These are phyloP conservation scores for Curvularia spicifera DNA, from an alignment of 2,329 filamentous ascomycete genomes.

Conservation along the genomic window DNA sequence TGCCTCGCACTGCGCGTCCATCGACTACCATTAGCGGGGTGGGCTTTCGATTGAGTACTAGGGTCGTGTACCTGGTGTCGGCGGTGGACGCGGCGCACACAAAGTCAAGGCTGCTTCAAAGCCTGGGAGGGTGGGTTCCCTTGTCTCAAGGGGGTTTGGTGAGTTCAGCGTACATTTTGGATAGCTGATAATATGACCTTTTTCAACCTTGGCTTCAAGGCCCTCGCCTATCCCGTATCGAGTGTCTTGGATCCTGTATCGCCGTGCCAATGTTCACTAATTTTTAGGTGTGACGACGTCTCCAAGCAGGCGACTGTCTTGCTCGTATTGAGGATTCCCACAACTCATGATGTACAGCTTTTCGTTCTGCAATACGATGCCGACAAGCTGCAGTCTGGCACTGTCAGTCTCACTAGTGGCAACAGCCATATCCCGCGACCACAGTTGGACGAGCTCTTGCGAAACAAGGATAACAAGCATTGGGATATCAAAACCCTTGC, in stretches of 20 bases:
- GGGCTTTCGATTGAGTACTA: constrained; percentile 13
- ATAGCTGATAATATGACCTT: constrained; percentile 20
- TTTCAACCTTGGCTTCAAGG: constrained; percentile 15
- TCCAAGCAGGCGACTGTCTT: constrained; percentile 16
- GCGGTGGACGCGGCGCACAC: constrained; percentile 10
- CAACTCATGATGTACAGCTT: constrained; percentile 4
- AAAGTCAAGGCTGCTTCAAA: constrained; percentile 24
- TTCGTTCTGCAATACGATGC: constrained; percentile 21
- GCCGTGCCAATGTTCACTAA: constrained; percentile 9
- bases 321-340: constrained; percentile 9
- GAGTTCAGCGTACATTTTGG: constrained; percentile 9
- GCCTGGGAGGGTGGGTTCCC: constrained; percentile 23
- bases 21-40: constrained; percentile 20
- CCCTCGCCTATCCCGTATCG: constrained; percentile 17
- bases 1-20: constrained; percentile 12
- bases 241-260: constrained; percentile 11
- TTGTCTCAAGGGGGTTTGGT: constrained; percentile 20
- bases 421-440: constrained; percentile 3
- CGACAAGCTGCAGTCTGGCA: constrained; percentile 5
- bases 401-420: constrained; percentile 11
- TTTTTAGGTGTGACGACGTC: constrained; percentile 17
- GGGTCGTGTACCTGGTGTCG: constrained; percentile 17
- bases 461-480: constrained; percentile 15
- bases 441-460: constrained; percentile 13
- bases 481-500: constrained; percentile 16